Evolutionary conservation across 2,329 filamentous ascomycete species (phyloP), one percentile per base, ranked within the genome.

Genomic region (Fusarium proliferatum): DNA sequence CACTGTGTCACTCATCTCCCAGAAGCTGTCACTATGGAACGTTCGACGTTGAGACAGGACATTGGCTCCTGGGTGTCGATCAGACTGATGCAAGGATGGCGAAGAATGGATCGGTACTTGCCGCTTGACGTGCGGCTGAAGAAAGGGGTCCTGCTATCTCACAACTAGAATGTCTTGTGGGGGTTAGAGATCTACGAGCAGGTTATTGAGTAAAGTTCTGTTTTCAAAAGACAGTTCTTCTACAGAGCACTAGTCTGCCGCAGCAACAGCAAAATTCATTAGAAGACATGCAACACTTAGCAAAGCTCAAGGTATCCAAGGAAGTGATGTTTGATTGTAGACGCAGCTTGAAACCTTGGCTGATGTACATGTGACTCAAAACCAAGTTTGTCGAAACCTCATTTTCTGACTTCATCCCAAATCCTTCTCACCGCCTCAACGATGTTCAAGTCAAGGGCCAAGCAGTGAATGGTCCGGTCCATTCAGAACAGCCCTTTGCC

Each of bases 341-440:
- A n/a, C n/a, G 13, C 15, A n/a, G 23, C 19, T 28, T 3, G 2
- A 11, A n/a, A n/a, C 30, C 11, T 30, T 21, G 4, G 6, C 10
- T 3, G 56, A 15, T 15, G 10, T 3, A 4, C 0, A 10, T n/a
- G 1, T 10, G 7, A n/a, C 6, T 6, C 10, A 9, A n/a, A 36
- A 12, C 1, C 6, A 19, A 10, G n/a, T 8, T 9, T 36, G 2
- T 11, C 2, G 15, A n/a, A 17, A 28, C 23, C 12, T 55, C 23
- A n/a, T 2, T 55, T 55, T 19, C 3, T 28, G 23, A 3, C 6
- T 36, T 28, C 17, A n/a, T 6, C 28, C 8, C 10, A 7, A 19
- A 12, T 13, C 9, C 6, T 15, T 36, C 11, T 59, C 48, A 57
- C 58, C 17, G 30, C 48, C 19, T n/a, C 30, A 0, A 36, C 2